Evolutionary conservation across 208 protist genomes (phyloP), one percentile per base, ranked within the genome.

Genomic region (Acanthamoeba sp.): DNA sequence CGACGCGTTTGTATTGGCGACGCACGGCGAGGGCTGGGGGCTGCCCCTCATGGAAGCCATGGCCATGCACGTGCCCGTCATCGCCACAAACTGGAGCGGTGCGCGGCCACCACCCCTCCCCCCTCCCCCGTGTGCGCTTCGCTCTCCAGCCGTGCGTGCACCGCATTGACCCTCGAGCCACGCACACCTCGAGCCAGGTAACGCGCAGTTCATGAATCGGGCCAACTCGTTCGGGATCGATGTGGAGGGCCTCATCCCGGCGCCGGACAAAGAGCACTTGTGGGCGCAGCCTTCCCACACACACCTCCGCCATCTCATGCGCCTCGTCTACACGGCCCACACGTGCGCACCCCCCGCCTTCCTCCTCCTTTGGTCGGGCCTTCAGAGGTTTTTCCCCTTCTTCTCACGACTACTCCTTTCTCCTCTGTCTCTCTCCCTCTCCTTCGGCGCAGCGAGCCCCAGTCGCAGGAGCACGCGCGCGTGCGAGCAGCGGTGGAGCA

Each of bases 21-120:
- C 95, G 22, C 95, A 94, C 34, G 95, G 95, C 22, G 98, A 98
- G 94, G 97, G 97, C 29, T 98, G 38, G 96, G 97, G 97, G 95
- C 48, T 91, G 12, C 97, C 97, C 3, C 96, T 97, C 64, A 91
- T 95, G 27, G 96, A 98, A 69, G 96, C 96, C 22, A 97, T 97
- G 96, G 64, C 96, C 16, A 96, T 97, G 95, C 40, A 48, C 7
- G 38, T 97, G 20, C 96, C 96, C 5, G 64, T 73, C 5, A 97
- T 97, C 36, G 96, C 94, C 38, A 97, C 96, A 34, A 95, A 96
- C 66, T 97, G 94, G 93, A 92, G 69, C 22, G 96, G 88, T 38
- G 14, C 40, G 22, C 45, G 7, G 12, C 3, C 45, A 16, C 45
- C 45, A 50, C 12, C 45, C 45, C 45, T 12, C 45, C 3, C 3